phyloP scores from a whole-genome alignment of 441 rosid species.

The Erodium texanum region DNA sequence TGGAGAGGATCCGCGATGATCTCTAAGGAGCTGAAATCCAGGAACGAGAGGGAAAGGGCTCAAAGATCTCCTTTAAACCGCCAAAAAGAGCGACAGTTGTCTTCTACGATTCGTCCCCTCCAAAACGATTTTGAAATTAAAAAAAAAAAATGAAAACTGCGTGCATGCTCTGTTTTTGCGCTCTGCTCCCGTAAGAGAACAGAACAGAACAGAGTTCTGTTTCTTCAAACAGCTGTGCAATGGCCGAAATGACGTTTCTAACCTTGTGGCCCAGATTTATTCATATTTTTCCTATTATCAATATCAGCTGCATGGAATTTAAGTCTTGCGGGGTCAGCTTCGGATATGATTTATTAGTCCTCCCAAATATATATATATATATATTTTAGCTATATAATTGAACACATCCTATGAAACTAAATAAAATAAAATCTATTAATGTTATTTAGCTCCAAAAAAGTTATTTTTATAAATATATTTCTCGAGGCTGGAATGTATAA shows the following conservation, averaged over 20 bases:
- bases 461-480: no score
- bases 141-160: background rate
- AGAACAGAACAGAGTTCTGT: constrained; percentile 2
- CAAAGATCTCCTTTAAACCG: background rate
- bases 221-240: background rate
- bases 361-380: no score
- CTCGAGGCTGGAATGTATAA: no score
- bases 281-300: no score
- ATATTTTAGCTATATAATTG: no score
- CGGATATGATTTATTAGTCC: no score
- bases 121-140: background rate
- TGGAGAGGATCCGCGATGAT: no score
- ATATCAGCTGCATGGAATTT: no score
- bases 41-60: background rate
- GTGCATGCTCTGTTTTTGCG: background rate
- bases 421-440: no score
- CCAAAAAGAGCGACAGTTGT: background rate
- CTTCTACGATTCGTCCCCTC: background rate
- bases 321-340: no score
- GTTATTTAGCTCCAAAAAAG: no score
- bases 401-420: no score
- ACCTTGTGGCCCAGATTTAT: background rate
- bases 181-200: background rate
- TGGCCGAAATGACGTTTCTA: background rate
- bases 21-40: background rate